These are phyloP conservation scores for Aspergillus sp. DNA, from an alignment of 2,329 filamentous ascomycete species.

Conservation along the genomic window DNA sequence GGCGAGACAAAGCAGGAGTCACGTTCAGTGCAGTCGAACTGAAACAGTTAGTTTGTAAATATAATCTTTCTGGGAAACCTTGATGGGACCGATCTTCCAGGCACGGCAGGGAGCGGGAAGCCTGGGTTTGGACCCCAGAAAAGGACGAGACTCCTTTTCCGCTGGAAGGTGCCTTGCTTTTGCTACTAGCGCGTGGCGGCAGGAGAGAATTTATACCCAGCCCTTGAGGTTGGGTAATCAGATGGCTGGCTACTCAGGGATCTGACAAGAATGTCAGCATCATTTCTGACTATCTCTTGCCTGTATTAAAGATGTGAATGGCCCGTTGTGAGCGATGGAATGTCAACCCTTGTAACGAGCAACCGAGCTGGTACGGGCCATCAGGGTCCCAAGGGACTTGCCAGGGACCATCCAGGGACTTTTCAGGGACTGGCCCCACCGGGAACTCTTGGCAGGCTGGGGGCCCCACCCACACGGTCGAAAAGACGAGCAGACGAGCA, in stretches of 20 bases:
- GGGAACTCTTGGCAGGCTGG: not conserved
- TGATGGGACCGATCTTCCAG: not conserved
- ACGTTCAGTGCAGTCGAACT: not conserved
- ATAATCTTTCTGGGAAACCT: not conserved
- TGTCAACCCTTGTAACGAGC: not conserved
- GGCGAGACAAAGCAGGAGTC: not conserved
- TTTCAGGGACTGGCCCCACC: not conserved
- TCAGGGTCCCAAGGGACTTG: not conserved
- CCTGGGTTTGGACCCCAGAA: not conserved
- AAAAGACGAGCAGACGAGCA: not conserved
- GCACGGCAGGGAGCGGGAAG: slow-evolving; percentile 4
- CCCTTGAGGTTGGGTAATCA: not conserved
- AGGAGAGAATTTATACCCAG: not conserved
- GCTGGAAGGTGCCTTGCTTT: not conserved
- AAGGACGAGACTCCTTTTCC: not conserved
- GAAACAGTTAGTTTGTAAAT: not conserved
- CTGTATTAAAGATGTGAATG: no score
- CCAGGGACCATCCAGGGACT: not conserved
- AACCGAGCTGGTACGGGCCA: not conserved
- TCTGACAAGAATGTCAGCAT: not conserved
- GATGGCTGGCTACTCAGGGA: not conserved
- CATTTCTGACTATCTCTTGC: not conserved
- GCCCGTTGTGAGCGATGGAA: no score
- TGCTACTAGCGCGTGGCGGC: not conserved
- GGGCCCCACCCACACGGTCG: not conserved